These are phyloP conservation scores for Microcyclosporella mali DNA, from an alignment of 2,329 filamentous ascomycete genomes.

Conservation along the genomic window DNA sequence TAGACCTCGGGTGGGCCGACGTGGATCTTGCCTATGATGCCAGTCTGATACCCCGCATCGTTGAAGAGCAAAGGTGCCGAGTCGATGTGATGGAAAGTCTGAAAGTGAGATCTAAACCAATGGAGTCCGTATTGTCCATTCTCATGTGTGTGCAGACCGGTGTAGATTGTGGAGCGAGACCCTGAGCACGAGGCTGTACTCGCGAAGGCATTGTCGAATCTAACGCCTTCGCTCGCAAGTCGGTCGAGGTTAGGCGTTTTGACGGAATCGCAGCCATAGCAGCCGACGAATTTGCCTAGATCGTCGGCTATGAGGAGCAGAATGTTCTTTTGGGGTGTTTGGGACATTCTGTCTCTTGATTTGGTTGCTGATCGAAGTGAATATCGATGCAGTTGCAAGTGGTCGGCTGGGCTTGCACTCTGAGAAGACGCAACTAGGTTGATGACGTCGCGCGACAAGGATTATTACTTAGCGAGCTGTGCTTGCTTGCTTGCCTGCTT, in stretches of 20 bases:
- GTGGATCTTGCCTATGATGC: constrained; percentile 46
- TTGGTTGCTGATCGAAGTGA: not conserved
- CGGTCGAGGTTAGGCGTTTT: constrained; percentile 39
- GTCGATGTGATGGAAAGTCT: constrained; percentile 41
- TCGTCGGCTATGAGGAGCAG: constrained; percentile 42
- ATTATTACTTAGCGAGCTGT: no score
- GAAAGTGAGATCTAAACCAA: constrained; percentile 37
- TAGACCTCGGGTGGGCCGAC: constrained; percentile 39
- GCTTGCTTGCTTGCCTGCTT: no score
- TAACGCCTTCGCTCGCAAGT: constrained; percentile 35
- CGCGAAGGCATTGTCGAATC: constrained; percentile 39
- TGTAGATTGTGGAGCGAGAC: constrained; percentile 45
- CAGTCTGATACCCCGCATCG: constrained; percentile 39
- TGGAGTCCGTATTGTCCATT: constrained; percentile 45
- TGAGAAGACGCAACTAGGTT: no score
- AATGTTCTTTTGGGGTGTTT: constrained; percentile 19
- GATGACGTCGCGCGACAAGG: no score
- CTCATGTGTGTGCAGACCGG: constrained; percentile 45
- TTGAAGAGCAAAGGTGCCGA: constrained; percentile 38
- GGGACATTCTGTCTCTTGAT: no score
- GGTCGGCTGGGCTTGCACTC: not conserved
- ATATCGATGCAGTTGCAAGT: not conserved
- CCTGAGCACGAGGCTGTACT: constrained; percentile 46
- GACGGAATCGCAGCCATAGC: constrained; percentile 30
- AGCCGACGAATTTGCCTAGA: constrained; percentile 35